Evolutionary conservation across 2,329 filamentous ascomycete species (phyloP), one percentile per base, ranked within the genome.

Genomic region (Aspergillus neotritici): DNA sequence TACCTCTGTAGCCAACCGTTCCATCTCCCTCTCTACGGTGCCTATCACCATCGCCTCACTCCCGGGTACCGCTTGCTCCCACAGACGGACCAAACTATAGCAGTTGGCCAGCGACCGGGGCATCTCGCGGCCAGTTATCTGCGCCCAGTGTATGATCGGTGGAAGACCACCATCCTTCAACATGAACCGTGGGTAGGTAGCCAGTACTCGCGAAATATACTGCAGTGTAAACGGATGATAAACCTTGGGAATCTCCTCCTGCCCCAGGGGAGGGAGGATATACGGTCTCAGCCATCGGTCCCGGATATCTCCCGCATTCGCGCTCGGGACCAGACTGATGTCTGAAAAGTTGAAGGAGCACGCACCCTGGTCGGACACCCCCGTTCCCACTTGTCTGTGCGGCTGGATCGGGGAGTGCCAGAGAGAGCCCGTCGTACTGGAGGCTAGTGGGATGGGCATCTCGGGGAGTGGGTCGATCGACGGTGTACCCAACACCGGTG

Each of bases 221-320:
- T 58, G 50, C 11, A 59, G 34, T 3, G 57, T 58, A 11, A 49
- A 54, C 15, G 47, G 52, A 17, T 47, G 49, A 36, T 51, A 48
- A 3, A 42, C 41, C 38, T 59, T 62, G 4, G 47, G 55, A 17
- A 56, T 40, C 32, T 54, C 50, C 10, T 46, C 38, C 12, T 39
- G 48, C 12, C 44, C 53, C 1, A 42, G 31, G 5, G 54, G 44
- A 4, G 53, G 36, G 1, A 57, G 28, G 4, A 56, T 37, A 34
- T 55, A 62, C 4, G 56, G 47, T 10, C 54, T 46, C 14, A 62
- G 31, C 60, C 60, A 62, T 31, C 55, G 50, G 40, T 61, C 52
- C 1, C 55, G 52, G n/a, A 63, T 61, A 28, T 56, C 47, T 10
- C 51, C 49, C 4, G 49, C 55, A 44, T 54, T 53, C 0, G 40